These are phyloP conservation scores for Cryptosporidium sp. DNA, from an alignment of 169 alveolate species.

Conservation along the genomic window DNA sequence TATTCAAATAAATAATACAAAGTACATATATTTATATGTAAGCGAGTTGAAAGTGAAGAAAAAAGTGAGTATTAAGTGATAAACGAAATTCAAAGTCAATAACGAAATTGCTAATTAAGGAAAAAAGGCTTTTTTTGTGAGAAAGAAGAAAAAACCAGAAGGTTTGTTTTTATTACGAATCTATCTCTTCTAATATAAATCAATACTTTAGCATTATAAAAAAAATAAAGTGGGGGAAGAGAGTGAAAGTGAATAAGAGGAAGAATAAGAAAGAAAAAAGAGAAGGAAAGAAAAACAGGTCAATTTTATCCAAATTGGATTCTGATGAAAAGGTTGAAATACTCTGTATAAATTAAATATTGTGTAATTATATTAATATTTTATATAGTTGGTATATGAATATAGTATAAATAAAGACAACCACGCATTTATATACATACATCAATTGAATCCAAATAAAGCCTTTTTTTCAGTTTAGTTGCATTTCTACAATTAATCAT, in stretches of 20 bases:
- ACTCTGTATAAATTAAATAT: neutral
- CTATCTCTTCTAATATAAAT: neutral
- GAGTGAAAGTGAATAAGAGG: neutral
- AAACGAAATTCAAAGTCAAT: neutral
- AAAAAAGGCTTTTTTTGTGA: no score
- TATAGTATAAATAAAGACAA: neutral
- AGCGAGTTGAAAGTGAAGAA: neutral
- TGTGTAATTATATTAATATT: neutral
- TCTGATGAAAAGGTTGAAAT: neutral
- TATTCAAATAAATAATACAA: neutral
- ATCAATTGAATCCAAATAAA: no score
- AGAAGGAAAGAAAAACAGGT: neutral
- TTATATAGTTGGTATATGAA: neutral
- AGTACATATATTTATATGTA: neutral
- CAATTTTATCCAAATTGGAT: neutral
- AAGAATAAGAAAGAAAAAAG: neutral
- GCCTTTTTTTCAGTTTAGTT: neutral
- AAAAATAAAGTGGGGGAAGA: conserved; percentile 3
- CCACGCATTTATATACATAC: neutral
- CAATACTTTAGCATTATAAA: no score
- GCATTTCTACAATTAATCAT: neutral
- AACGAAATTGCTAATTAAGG: neutral
- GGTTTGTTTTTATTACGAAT: neutral
- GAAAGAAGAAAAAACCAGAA: neutral
- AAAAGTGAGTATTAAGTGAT: neutral